Conservation (phyloP, 2,329 filamentous ascomycete species). For the Mollisia scopiformis region DNA sequence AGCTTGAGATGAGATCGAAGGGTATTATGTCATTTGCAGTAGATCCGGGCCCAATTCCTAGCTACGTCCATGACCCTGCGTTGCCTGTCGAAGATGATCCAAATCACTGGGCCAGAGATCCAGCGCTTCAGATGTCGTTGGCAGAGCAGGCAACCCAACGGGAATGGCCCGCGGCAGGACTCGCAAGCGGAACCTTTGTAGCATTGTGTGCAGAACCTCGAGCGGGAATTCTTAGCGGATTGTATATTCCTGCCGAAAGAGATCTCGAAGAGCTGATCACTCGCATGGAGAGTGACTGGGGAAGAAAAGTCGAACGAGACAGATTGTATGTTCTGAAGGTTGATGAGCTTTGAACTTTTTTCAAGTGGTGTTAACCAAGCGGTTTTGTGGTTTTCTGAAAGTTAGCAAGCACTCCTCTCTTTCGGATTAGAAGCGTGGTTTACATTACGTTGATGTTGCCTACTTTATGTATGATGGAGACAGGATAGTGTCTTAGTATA, state of each 20-base stretch:
- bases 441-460: neutral
- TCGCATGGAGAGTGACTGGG: conserved; percentile 20
- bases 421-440: neutral
- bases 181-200: conserved; percentile 26
- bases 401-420: neutral
- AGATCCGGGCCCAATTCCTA: conserved; percentile 25
- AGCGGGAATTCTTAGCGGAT: conserved; percentile 22
- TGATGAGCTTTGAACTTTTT: conserved; percentile 26
- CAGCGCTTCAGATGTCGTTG: conserved; percentile 4
- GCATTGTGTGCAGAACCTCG: conserved; percentile 25
- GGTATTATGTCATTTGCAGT: conserved; percentile 26
- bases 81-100: neutral
- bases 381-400: too few relatives aligned
- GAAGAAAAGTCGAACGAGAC: conserved; percentile 17
- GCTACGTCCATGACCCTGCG: conserved; percentile 20
- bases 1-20: conserved; percentile 25
- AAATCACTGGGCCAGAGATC: conserved; percentile 19
- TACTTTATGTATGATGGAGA: neutral
- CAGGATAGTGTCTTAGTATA: neutral
- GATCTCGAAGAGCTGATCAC: conserved; percentile 35
- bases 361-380: neutral
- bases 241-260: conserved; percentile 27
- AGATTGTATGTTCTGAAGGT: conserved; percentile 27
- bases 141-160: conserved; percentile 4
- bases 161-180: conserved; percentile 21